These are phyloP conservation scores for Leucaena leucocephala DNA, from an alignment of 306 rosid genomes.

Conservation along the genomic window DNA sequence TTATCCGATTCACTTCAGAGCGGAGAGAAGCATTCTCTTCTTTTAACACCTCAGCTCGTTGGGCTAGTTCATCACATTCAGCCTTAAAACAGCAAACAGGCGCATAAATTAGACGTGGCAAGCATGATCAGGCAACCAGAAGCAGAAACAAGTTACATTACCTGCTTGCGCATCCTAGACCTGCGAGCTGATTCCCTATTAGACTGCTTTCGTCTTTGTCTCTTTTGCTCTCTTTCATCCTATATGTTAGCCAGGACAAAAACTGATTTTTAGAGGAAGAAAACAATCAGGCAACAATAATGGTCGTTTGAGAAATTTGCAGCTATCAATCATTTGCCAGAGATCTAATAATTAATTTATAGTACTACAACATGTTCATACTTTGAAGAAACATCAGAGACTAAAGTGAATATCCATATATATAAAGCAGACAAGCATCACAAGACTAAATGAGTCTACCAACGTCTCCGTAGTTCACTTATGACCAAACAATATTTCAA, in stretches of 20 bases:
- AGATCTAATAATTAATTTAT: not conserved
- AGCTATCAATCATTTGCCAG: not conserved
- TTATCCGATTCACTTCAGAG: constrained; percentile 76
- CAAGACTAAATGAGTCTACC: not conserved
- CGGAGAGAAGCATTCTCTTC: constrained; percentile 85
- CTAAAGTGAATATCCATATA: not conserved
- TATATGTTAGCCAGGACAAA: constrained; percentile 37
- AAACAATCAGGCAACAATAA: constrained; percentile 16
- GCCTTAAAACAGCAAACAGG: constrained; percentile 56
- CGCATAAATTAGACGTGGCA: constrained; percentile 20
- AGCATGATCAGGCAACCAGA: constrained; percentile 29
- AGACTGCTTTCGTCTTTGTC: constrained; percentile 96
- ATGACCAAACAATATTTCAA: not conserved
- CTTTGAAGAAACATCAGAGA: not conserved
- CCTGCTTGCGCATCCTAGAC: constrained; percentile 99
- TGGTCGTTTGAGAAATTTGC: constrained; percentile 10
- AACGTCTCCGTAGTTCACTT: not conserved
- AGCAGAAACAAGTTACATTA: constrained; percentile 35
- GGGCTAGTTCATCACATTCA: constrained; percentile 95
- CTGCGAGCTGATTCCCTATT: constrained; percentile 98
- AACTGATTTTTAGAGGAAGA: not conserved
- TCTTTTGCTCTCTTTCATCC: constrained; percentile 97
- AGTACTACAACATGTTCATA: not conserved
- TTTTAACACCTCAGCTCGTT: constrained; percentile 83
- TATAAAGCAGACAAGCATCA: not conserved